phyloP scores from a whole-genome alignment of 805 yeast species.

The Metschnikowia colocasiae region DNA sequence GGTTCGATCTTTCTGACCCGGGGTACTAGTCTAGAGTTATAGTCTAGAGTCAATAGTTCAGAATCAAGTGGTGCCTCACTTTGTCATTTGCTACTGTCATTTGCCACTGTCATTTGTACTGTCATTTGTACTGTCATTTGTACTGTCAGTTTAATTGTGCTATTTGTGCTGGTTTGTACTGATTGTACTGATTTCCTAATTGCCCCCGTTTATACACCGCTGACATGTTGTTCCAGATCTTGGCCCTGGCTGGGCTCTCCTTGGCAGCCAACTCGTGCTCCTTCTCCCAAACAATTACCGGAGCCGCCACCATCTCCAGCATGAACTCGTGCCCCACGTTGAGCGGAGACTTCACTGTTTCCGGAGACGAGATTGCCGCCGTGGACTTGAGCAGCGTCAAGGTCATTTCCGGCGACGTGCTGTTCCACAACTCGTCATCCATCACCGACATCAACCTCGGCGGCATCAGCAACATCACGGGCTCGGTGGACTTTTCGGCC shows the following conservation, averaged over 20 bases:
- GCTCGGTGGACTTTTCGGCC: slow-evolving; percentile 34
- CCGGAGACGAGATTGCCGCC: slow-evolving; percentile 30
- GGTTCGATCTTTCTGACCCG: too few relatives aligned
- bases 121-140: too few relatives aligned
- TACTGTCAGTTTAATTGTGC: too few relatives aligned
- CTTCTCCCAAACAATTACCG: slow-evolving; percentile 37
- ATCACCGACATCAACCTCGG: slow-evolving; percentile 31
- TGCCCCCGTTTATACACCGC: too few relatives aligned
- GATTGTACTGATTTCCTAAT: too few relatives aligned
- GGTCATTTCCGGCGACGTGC: slow-evolving; percentile 29
- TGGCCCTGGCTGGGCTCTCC: slow-evolving; percentile 14
- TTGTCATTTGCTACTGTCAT: too few relatives aligned
- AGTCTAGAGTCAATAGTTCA: not conserved
- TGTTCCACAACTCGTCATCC: slow-evolving; percentile 39
- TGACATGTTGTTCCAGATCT: slow-evolving; percentile 9
- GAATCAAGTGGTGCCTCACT: too few relatives aligned
- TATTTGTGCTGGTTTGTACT: too few relatives aligned
- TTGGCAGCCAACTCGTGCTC: slow-evolving; percentile 28
- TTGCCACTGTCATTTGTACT: too few relatives aligned
- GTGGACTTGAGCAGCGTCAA: slow-evolving; percentile 30
- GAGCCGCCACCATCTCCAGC: slow-evolving; percentile 31
- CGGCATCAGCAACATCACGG: slow-evolving; percentile 30
- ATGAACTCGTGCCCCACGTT: slow-evolving; percentile 41
- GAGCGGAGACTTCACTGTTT: slow-evolving; percentile 36
- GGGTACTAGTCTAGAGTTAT: too few relatives aligned